These are phyloP conservation scores for Xenosphaeropsis pyriputrescens DNA, from an alignment of 2,329 filamentous ascomycete genomes.

Conservation along the genomic window DNA sequence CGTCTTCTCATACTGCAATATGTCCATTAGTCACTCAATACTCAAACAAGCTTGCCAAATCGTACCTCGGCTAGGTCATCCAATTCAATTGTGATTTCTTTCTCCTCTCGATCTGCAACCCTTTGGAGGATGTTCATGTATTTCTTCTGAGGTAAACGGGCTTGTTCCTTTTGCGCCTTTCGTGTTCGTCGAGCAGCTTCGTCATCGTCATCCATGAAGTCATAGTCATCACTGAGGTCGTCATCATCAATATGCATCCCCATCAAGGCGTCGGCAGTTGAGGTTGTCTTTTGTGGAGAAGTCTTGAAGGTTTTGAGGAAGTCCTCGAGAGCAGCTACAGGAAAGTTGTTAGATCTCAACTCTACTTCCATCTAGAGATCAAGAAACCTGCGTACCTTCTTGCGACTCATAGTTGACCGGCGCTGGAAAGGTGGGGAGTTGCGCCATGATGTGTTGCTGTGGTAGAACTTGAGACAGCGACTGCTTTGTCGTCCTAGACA, in stretches of 20 bases:
- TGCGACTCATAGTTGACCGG: constrained; percentile 82
- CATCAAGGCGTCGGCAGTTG: constrained; percentile 69
- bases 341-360: constrained; percentile 4
- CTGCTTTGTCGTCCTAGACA: too few species aligned
- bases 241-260: constrained; percentile 79
- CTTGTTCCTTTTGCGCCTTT: constrained; percentile 30
- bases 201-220: constrained; percentile 78
- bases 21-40: too few species aligned
- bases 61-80: constrained; percentile 70
- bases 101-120: constrained; percentile 63
- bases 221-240: constrained; percentile 77
- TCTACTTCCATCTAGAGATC: constrained; percentile 3
- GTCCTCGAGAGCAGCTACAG: constrained; percentile 63
- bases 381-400: constrained; percentile 41
- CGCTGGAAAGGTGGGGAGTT: constrained; percentile 56
- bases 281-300: constrained; percentile 52
- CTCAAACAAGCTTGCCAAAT: constrained; percentile 4
- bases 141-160: constrained; percentile 55
- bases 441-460: constrained; percentile 48
- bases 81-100: constrained; percentile 74
- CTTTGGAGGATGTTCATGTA: constrained; percentile 82
- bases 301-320: constrained; percentile 86
- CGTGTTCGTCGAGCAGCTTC: constrained; percentile 30
- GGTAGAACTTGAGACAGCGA: too few species aligned
- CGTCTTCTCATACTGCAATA: constrained; percentile 44